Evolutionary conservation across 768 basidiomycete species (phyloP).

Genomic region (Butyriboletus loyo): DNA sequence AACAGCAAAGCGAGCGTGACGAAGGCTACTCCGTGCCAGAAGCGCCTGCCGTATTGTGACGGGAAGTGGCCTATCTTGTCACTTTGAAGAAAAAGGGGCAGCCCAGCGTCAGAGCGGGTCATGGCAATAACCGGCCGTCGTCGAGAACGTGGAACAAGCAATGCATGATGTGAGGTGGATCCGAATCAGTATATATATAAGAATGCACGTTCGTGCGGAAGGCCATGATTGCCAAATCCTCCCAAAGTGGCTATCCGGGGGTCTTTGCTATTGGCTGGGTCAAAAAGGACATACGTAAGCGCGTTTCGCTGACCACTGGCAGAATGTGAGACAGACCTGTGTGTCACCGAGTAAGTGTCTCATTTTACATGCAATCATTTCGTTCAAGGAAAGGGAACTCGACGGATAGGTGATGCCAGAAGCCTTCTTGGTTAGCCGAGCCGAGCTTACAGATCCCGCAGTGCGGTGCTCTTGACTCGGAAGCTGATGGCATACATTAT

Average conservation of each 20-base stretch:
- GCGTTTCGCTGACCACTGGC: no score
- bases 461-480: no score
- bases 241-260: slow-evolving; percentile 6
- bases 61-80: slow-evolving; percentile 3
- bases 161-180: neutral
- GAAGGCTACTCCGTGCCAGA: slow-evolving; percentile 1
- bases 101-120: neutral
- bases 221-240: neutral
- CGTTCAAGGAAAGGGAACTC: no score
- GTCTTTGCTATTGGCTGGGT: neutral
- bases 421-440: no score
- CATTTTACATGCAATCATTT: no score
- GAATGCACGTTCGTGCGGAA: slow-evolving; percentile 24
- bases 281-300: no score
- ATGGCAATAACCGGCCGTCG: neutral
- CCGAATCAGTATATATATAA: slow-evolving; percentile 8
- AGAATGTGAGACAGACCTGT: no score
- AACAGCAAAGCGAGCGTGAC: slow-evolving; percentile 17
- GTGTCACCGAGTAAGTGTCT: no score
- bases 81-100: slow-evolving; percentile 4
- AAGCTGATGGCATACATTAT: no score
- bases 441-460: no score
- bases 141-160: slow-evolving; percentile 4
- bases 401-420: no score
- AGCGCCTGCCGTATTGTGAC: neutral